Percentiles rank a stretch among this genome's conserved stretches.
Evolutionary conservation across 306 rosid species (phyloP).

Genomic region (Nissolia schottii): DNA sequence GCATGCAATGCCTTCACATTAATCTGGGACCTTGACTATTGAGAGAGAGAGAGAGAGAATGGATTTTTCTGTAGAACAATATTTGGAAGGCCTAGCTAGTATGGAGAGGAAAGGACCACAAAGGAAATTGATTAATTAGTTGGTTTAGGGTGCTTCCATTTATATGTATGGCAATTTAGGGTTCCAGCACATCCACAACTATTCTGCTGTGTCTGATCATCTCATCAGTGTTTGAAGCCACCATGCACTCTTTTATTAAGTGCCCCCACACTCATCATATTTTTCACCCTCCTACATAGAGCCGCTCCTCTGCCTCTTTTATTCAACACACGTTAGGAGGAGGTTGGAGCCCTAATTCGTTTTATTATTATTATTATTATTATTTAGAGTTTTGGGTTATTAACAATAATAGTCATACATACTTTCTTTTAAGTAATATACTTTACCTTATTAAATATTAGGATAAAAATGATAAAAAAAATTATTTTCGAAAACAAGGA

Average conservation of each 20-base stretch:
- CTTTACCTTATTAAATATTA: too few species aligned
- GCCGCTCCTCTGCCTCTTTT: neutral
- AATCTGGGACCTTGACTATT: neutral
- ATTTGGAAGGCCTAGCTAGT: neutral
- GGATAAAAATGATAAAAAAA: too few species aligned
- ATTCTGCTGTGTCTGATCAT: neutral
- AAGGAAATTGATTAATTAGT: neutral
- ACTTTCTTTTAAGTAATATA: too few species aligned
- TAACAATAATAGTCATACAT: too few species aligned
- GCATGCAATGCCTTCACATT: neutral
- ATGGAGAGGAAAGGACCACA: conserved; percentile 23
- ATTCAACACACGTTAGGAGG: neutral
- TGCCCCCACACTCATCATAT: neutral
- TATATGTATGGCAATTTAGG: neutral
- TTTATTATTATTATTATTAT: too few species aligned
- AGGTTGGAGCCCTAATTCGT: too few species aligned
- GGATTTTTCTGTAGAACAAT: neutral
- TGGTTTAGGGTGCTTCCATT: conserved; percentile 4
- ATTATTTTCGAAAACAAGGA: too few species aligned
- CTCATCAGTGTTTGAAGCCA: neutral
- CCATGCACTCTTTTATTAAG: neutral
- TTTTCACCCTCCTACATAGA: neutral
- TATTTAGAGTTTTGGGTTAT: too few species aligned
- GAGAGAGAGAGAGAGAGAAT: neutral
- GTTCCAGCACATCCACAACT: conserved; percentile 22